phyloP scores from a whole-genome alignment of 495 filamentous ascomycete species.

The Extremus antarcticus region DNA sequence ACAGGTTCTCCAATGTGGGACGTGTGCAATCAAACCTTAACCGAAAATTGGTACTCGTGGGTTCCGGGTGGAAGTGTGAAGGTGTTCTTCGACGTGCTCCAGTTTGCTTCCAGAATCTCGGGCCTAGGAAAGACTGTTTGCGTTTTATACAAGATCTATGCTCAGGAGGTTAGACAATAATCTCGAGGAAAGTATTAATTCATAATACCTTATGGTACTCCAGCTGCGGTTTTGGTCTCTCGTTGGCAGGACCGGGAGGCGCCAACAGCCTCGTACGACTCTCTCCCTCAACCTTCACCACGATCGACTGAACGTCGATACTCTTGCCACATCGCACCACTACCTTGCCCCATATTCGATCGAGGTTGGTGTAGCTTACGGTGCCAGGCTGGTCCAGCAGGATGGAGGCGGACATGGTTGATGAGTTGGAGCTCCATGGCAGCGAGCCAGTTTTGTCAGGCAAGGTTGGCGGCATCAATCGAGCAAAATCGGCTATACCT shows the following conservation, averaged over 20 bases:
- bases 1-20: not conserved
- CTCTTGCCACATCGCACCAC: constrained; percentile 52
- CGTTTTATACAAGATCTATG: constrained; percentile 55
- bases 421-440: not conserved
- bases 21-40: constrained; percentile 58
- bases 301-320: constrained; percentile 61
- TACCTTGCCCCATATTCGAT: constrained; percentile 61
- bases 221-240: constrained; percentile 49
- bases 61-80: constrained; percentile 63
- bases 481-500: not conserved
- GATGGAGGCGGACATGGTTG: constrained; percentile 11
- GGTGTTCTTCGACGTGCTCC: constrained; percentile 24
- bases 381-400: constrained; percentile 11
- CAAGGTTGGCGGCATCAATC: not conserved
- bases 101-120: constrained; percentile 36
- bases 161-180: no score
- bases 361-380: constrained; percentile 70
- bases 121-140: constrained; percentile 52
- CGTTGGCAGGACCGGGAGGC: constrained; percentile 35
- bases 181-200: no score
- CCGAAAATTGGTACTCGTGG: constrained; percentile 82
- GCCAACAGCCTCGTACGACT: constrained; percentile 51
- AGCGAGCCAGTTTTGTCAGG: not conserved
- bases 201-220: constrained; percentile 81
- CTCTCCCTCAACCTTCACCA: constrained; percentile 92